Conservation (phyloP, 2,329 filamentous ascomycete genomes). For the Beauveria sp. region DNA sequence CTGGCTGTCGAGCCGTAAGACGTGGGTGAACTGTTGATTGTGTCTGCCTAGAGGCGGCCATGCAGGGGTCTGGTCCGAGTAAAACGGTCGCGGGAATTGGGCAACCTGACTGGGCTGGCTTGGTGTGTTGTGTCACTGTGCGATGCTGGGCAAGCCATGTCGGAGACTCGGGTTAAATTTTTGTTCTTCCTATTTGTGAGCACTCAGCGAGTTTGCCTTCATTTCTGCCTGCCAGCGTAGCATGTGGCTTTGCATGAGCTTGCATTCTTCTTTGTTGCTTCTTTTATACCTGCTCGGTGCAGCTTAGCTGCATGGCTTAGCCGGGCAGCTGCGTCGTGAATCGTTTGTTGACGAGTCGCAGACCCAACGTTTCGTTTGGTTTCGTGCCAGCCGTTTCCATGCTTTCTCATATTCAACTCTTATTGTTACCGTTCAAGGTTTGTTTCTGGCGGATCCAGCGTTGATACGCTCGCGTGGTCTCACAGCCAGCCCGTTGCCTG, state of each 20-base stretch:
- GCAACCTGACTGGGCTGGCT: neutral
- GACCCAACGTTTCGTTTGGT: neutral
- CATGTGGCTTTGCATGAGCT: neutral
- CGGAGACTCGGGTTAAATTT: neutral
- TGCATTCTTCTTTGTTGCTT: neutral
- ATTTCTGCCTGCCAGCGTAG: neutral
- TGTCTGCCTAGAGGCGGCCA: neutral
- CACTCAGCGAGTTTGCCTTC: neutral
- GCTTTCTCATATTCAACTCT: neutral
- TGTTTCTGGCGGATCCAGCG: neutral
- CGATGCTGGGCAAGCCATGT: neutral
- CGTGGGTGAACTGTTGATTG: neutral
- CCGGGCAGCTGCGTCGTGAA: neutral
- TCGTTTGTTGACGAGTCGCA: neutral
- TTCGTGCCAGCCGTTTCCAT: neutral
- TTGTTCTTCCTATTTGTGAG: neutral
- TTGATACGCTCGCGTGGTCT: neutral
- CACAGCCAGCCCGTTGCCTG: conserved; percentile 2
- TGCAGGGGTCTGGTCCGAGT: neutral
- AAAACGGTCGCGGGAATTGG: neutral
- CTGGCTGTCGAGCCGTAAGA: neutral
- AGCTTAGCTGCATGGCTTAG: neutral
- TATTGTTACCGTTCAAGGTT: neutral
- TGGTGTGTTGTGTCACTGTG: neutral
- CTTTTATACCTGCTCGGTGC: neutral